Evolutionary conservation across 208 protist species (phyloP).

Genomic region (Strigomonas culicis): DNA sequence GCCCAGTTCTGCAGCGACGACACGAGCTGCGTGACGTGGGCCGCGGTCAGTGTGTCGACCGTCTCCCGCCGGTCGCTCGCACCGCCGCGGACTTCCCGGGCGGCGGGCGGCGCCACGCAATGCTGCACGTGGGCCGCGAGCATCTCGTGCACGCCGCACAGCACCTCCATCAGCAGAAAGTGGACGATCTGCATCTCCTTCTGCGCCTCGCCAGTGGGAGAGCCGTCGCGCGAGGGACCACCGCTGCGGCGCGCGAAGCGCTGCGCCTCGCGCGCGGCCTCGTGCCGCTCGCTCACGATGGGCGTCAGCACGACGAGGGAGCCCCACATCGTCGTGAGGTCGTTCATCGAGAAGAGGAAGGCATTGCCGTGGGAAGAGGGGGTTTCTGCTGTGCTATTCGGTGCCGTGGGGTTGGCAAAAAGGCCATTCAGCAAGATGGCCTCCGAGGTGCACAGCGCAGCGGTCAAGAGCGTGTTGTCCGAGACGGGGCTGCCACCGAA

Average conservation of each 20-base stretch:
- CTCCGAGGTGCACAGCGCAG: conserved; percentile 1
- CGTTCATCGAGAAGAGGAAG: conserved; percentile 16
- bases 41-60: not conserved
- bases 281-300: conserved; percentile 21
- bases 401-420: not conserved
- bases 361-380: not conserved
- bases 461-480: not conserved
- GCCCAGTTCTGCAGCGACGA: not conserved
- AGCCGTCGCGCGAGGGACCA: not conserved
- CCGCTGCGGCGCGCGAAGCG: not conserved
- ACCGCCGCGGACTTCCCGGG: not conserved
- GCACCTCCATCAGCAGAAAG: conserved; percentile 17
- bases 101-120: conserved; percentile 9
- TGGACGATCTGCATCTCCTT: conserved; percentile 20
- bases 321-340: conserved; percentile 39
- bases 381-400: not conserved
- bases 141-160: conserved; percentile 16
- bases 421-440: not conserved
- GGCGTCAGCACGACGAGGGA: conserved; percentile 39
- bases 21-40: not conserved
- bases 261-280: conserved; percentile 12
- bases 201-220: not conserved
- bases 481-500: conserved; percentile 16
- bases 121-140: conserved; percentile 19
- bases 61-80: not conserved